Evolutionary conservation across 768 basidiomycete genomes (phyloP).

Genomic region (Astraeus odoratus): DNA sequence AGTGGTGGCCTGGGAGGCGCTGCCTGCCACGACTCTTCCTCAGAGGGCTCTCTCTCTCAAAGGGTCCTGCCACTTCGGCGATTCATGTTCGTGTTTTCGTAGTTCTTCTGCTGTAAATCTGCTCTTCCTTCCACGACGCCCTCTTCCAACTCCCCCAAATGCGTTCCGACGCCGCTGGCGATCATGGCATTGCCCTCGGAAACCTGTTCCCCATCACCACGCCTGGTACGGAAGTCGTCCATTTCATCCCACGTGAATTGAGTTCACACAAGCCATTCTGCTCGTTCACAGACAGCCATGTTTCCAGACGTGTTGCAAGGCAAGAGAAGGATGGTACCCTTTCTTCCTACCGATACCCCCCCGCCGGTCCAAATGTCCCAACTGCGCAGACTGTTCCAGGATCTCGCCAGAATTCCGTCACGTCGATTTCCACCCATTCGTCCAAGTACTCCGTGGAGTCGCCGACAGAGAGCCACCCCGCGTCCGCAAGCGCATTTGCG

Average conservation of each 20-base stretch:
- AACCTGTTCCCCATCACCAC: not conserved
- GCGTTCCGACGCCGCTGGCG: not conserved
- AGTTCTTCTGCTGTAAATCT: not conserved
- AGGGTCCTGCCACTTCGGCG: not conserved
- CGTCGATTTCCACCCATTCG: conserved; percentile 26
- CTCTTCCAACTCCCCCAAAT: not conserved
- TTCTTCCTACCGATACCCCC: conserved; percentile 51
- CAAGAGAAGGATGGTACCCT: conserved; percentile 39
- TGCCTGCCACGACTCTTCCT: too few species aligned
- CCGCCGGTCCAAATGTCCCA: conserved; percentile 27
- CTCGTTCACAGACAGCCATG: not conserved
- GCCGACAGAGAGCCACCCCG: conserved; percentile 10
- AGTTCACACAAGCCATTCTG: not conserved
- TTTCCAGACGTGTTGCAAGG: conserved; percentile 5
- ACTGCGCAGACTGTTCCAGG: conserved; percentile 13
- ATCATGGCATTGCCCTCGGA: not conserved
- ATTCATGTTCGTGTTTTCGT: not conserved
- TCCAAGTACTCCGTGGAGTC: conserved; percentile 50
- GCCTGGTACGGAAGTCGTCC: not conserved
- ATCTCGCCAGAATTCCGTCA: conserved; percentile 7
- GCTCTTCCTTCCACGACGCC: not conserved
- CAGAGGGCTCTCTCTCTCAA: too few species aligned
- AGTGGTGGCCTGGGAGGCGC: too few species aligned
- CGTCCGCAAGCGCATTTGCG: conserved; percentile 15
- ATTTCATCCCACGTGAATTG: not conserved